These are phyloP conservation scores for Phtheirospermum japonicum DNA, from an alignment of 257 asterid species.

Conservation along the genomic window DNA sequence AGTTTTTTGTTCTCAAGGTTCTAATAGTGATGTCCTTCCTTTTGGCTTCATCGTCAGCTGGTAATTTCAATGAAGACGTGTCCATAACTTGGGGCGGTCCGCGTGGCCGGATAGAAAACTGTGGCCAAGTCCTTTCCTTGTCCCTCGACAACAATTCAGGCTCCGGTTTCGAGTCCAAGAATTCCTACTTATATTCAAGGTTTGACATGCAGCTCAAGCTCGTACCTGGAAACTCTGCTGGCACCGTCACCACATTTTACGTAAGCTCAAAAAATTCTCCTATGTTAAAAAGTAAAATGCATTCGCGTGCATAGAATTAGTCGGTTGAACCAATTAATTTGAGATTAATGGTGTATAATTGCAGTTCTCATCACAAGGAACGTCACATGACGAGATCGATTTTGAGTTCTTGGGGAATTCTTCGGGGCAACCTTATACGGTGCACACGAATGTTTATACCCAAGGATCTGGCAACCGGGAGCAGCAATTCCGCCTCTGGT, in stretches of 20 bases:
- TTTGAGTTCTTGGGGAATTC: neutral
- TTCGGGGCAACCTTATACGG: neutral
- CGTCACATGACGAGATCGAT: neutral
- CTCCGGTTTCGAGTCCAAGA: conserved; percentile 59
- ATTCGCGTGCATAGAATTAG: no score
- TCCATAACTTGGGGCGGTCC: conserved; percentile 48
- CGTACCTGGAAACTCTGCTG: conserved; percentile 62
- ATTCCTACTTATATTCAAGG: conserved; percentile 41
- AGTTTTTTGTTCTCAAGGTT: conserved; percentile 20
- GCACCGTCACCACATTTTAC: conserved; percentile 67
- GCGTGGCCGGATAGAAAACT: conserved; percentile 35
- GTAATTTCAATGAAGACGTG: conserved; percentile 48
- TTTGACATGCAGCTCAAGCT: conserved; percentile 68
- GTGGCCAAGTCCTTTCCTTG: conserved; percentile 48
- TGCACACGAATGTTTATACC: neutral
- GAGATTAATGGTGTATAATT: neutral
- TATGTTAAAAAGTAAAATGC: no score
- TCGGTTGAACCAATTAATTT: no score
- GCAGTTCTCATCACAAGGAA: neutral
- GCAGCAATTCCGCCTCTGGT: neutral
- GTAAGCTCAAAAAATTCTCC: conserved; percentile 35
- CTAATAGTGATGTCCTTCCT: conserved; percentile 32
- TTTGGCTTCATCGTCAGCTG: conserved; percentile 42
- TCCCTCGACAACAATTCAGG: conserved; percentile 63
- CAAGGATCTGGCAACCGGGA: neutral